phyloP scores from a whole-genome alignment of 257 asterid species.

The Nicotiana paniculata region DNA sequence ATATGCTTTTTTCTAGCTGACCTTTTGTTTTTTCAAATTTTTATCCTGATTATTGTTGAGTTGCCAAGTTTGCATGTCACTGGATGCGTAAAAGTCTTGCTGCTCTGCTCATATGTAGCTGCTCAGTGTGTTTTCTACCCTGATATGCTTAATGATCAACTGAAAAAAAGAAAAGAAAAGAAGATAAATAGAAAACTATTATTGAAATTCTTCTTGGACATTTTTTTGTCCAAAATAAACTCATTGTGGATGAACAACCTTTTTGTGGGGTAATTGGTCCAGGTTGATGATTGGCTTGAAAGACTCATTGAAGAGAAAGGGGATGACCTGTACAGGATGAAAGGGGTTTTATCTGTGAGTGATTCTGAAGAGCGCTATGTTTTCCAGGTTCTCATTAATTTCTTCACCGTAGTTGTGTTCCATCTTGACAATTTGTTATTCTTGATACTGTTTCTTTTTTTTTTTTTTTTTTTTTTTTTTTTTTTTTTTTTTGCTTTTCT shows the following conservation, averaged over 20 bases:
- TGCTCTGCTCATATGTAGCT: not conserved
- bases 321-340: constrained; percentile 86
- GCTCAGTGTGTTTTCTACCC: too few species aligned
- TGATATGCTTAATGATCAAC: too few species aligned
- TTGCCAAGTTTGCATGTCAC: not conserved
- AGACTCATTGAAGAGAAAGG: constrained; percentile 85
- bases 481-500: not conserved
- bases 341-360: constrained; percentile 72
- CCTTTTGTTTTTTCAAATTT: not conserved
- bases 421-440: not conserved
- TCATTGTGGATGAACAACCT: not conserved
- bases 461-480: not conserved
- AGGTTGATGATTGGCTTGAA: constrained; percentile 98
- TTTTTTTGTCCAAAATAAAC: not conserved
- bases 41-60: not conserved
- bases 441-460: not conserved
- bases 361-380: constrained; percentile 82
- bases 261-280: constrained; percentile 12
- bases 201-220: not conserved
- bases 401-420: not conserved
- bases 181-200: not conserved
- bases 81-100: not conserved
- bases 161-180: too few species aligned
- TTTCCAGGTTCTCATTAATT: constrained; percentile 52
- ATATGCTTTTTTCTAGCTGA: constrained; percentile 17